Evolutionary conservation across 139 green algal species (phyloP).

Genomic region (Deuterostichococcus epilithicus): DNA sequence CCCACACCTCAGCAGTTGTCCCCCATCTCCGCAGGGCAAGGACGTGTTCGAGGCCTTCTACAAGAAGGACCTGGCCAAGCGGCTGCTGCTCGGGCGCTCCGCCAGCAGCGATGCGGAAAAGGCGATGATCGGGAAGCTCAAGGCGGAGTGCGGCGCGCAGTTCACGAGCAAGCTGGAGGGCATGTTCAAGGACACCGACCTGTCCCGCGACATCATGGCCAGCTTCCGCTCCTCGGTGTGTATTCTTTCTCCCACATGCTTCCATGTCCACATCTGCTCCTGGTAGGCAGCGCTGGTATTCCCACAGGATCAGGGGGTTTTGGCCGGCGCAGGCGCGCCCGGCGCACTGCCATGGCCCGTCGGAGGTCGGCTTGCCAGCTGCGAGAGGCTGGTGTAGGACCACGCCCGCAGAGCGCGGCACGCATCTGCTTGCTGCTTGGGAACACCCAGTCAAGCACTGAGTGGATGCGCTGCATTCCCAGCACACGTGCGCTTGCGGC

Average conservation of each 20-base stretch:
- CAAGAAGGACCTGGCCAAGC: constrained; percentile 98
- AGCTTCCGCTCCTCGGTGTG: constrained; percentile 45
- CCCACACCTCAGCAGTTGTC: too few relatives aligned
- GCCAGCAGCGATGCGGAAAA: constrained; percentile 92
- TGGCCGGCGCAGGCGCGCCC: too few relatives aligned
- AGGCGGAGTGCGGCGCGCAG: constrained; percentile 91
- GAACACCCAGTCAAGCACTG: constrained; percentile 5
- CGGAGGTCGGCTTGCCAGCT: too few relatives aligned
- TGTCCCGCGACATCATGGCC: constrained; percentile 74
- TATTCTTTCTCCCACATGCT: too few relatives aligned
- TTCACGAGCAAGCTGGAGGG: constrained; percentile 99
- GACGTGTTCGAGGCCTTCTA: constrained; percentile 99
- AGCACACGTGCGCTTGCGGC: neutral
- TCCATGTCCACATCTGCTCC: too few relatives aligned
- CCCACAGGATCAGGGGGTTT: too few relatives aligned
- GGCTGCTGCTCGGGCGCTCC: constrained; percentile 82
- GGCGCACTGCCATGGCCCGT: too few relatives aligned
- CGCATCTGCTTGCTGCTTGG: too few relatives aligned
- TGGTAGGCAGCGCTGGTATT: too few relatives aligned
- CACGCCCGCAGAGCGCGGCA: too few relatives aligned
- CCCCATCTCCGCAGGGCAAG: constrained; percentile 83
- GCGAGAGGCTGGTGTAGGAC: too few relatives aligned
- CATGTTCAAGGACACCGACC: constrained; percentile 95
- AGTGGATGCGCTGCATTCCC: neutral
- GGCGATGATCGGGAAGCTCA: constrained; percentile 92